phyloP scores from a whole-genome alignment of 371 early-diverging fungal species.

The Batkoa obscura region DNA sequence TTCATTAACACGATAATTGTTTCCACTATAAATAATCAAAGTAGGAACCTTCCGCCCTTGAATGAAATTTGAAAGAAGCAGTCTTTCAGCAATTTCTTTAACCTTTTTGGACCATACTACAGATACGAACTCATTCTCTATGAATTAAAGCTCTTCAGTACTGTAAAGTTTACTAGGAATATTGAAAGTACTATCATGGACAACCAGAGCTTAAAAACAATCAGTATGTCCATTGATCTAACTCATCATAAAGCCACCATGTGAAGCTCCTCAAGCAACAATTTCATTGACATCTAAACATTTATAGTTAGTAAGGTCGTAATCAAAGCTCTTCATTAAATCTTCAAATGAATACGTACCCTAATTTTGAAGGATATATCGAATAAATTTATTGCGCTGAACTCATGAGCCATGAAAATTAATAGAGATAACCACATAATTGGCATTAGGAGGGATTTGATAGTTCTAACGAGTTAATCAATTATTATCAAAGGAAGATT shows the following conservation, averaged over 20 bases:
- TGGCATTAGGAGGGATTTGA: conserved; percentile 49
- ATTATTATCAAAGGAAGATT: conserved; percentile 1
- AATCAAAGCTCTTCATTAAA: conserved; percentile 47
- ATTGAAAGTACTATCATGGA: conserved; percentile 67
- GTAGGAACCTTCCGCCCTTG: conserved; percentile 62
- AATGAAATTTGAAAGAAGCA: conserved; percentile 41
- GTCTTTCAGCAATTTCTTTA: conserved; percentile 34
- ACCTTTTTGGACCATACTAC: conserved; percentile 15
- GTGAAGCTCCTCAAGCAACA: conserved; percentile 54
- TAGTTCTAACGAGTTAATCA: conserved; percentile 23
- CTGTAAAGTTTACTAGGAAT: conserved; percentile 37
- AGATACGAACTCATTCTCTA: conserved; percentile 44
- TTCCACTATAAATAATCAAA: conserved; percentile 48
- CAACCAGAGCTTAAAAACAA: conserved; percentile 52
- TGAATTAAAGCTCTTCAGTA: conserved; percentile 67
- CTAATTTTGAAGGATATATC: conserved; percentile 57
- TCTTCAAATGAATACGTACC: conserved; percentile 54
- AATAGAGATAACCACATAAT: conserved; percentile 50
- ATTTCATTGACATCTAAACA: conserved; percentile 40
- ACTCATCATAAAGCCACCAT: conserved; percentile 74
- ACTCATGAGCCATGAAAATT: conserved; percentile 69
- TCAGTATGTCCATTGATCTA: conserved; percentile 38
- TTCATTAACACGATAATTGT: conserved; percentile 41
- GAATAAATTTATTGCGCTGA: conserved; percentile 56
- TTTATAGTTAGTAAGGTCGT: conserved; percentile 28